Percentiles rank a stretch among this genome's conserved stretches.
phyloP scores from a whole-genome alignment of 441 rosid species.

The Cnidoscolus chayamansa region DNA sequence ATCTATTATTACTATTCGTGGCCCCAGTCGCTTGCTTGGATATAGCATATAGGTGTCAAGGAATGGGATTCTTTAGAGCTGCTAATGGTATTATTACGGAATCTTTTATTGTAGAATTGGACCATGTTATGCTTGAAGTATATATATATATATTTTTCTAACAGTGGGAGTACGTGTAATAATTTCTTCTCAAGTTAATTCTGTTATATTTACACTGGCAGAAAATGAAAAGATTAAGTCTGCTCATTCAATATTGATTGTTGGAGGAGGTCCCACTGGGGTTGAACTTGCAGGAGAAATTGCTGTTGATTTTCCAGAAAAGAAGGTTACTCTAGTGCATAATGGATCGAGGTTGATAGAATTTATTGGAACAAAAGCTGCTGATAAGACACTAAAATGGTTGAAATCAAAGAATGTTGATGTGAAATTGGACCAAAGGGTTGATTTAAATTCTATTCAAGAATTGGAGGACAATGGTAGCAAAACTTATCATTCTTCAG shows the following conservation, averaged over 20 bases:
- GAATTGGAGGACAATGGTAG: slow-evolving; percentile 38
- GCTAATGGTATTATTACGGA: not conserved
- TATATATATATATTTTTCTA: too few species aligned
- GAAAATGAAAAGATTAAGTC: slow-evolving; percentile 71
- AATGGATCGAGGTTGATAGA: slow-evolving; percentile 73
- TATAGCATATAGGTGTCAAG: not conserved
- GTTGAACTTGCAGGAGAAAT: slow-evolving; percentile 89
- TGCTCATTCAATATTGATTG: slow-evolving; percentile 60
- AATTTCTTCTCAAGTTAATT: slow-evolving; percentile 5
- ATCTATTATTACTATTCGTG: too few species aligned
- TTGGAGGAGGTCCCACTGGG: slow-evolving; percentile 91
- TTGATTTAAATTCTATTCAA: slow-evolving; percentile 43
- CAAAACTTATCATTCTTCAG: slow-evolving; percentile 45
- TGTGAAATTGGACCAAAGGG: slow-evolving; percentile 56
- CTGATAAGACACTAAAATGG: slow-evolving; percentile 63
- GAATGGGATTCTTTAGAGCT: not conserved
- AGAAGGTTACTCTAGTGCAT: slow-evolving; percentile 76
- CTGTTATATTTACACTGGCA: slow-evolving; percentile 29
- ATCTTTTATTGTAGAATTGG: not conserved
- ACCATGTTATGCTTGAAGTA: not conserved
- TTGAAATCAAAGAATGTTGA: slow-evolving; percentile 60
- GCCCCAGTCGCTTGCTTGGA: not conserved
- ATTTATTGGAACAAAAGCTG: slow-evolving; percentile 63
- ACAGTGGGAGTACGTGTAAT: too few species aligned
- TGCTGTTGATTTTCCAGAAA: slow-evolving; percentile 67